These are phyloP conservation scores for Penicillium parvum DNA, from an alignment of 495 filamentous ascomycete genomes.

Conservation along the genomic window DNA sequence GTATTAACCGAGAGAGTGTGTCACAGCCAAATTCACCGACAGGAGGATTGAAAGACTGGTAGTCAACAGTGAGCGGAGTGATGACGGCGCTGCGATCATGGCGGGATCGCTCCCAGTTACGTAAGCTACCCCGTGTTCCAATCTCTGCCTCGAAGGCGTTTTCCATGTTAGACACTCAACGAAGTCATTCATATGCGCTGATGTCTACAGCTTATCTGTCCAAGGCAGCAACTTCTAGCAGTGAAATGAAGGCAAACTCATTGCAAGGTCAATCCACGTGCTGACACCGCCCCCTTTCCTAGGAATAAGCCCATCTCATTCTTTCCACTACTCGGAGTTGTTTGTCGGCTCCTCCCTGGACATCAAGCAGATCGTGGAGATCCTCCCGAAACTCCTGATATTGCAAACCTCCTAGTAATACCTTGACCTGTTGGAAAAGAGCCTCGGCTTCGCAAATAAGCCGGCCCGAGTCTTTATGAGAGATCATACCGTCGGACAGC, in stretches of 20 bases:
- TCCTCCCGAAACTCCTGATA: slow-evolving; percentile 82
- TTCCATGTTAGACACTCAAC: too few species aligned
- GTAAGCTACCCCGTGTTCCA: slow-evolving; percentile 17
- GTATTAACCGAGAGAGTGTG: too few species aligned
- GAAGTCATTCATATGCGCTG: too few species aligned
- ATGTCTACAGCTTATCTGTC: too few species aligned
- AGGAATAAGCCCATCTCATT: slow-evolving; percentile 85
- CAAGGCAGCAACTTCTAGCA: too few species aligned
- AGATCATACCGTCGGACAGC: slow-evolving; percentile 60
- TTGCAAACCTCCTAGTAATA: slow-evolving; percentile 62
- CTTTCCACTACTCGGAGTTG: slow-evolving; percentile 75
- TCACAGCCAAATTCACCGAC: not conserved
- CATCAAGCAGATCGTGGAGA: slow-evolving; percentile 72
- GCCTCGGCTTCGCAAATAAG: slow-evolving; percentile 84
- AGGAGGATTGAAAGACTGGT: slow-evolving; percentile 15
- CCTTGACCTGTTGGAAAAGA: slow-evolving; percentile 60
- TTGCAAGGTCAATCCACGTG: too few species aligned
- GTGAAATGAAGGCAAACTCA: too few species aligned
- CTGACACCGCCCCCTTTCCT: too few species aligned
- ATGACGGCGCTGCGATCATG: slow-evolving; percentile 20
- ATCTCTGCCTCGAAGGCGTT: too few species aligned
- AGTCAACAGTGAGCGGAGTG: slow-evolving; percentile 23
- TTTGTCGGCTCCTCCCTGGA: slow-evolving; percentile 62
- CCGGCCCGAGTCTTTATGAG: slow-evolving; percentile 86
- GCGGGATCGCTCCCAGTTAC: slow-evolving; percentile 19